Conservation (phyloP, 108 stramenopile species). For the Phaeodactylum tricornutum region DNA sequence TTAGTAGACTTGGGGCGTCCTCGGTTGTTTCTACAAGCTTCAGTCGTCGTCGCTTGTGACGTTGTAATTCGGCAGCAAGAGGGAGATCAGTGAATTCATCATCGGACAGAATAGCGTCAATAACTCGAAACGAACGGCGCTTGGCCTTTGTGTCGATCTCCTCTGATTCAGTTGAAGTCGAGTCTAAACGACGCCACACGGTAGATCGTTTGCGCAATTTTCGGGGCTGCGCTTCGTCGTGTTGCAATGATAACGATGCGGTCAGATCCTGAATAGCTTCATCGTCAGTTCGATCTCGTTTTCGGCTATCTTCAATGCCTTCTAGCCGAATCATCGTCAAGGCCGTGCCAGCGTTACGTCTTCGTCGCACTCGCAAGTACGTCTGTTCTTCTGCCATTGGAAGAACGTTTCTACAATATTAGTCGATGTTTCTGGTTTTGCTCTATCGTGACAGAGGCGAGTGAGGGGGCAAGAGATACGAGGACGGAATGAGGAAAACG, state of each 20-base stretch:
- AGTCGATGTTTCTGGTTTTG: no score
- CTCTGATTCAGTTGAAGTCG: no score
- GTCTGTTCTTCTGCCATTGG: no score
- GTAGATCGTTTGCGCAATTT: no score
- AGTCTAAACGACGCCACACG: no score
- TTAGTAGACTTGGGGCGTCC: neutral
- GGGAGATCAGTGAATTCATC: no score
- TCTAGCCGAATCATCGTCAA: neutral
- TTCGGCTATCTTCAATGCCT: neutral
- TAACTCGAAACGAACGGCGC: neutral
- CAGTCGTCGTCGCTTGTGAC: slow-evolving; percentile 4
- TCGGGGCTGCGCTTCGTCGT: no score
- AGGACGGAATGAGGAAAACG: no score
- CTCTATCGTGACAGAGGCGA: no score
- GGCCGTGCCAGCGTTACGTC: neutral
- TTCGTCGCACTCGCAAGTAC: neutral
- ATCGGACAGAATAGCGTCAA: neutral
- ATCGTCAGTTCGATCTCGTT: neutral
- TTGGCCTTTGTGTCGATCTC: neutral
- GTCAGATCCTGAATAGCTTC: neutral
- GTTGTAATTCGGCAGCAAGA: neutral
- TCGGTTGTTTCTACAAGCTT: neutral
- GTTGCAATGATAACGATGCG: no score
- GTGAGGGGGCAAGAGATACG: no score
- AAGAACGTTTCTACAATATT: no score